These are phyloP conservation scores for Monosporozyma servazzii DNA, from an alignment of 805 yeast species.

Conservation along the genomic window DNA sequence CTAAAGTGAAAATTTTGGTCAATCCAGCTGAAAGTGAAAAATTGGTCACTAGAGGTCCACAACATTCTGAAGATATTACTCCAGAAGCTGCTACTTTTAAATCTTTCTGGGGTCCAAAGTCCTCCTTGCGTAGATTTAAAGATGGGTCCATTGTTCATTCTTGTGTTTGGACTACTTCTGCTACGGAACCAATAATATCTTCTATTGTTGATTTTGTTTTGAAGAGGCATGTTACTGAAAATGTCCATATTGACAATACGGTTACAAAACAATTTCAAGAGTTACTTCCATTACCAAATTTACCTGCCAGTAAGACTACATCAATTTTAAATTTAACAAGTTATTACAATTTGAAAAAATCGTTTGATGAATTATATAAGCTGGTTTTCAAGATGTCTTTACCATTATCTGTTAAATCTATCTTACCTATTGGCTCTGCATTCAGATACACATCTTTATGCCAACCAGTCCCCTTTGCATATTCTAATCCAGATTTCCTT, in stretches of 20 bases:
- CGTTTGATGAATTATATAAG: constrained; percentile 54
- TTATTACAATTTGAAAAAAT: constrained; percentile 36
- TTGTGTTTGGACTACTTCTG: constrained; percentile 67
- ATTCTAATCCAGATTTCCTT: constrained; percentile 65
- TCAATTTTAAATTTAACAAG: constrained; percentile 37
- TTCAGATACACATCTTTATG: constrained; percentile 67
- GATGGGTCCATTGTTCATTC: constrained; percentile 88
- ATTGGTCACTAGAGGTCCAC: constrained; percentile 81
- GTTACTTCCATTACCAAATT: constrained; percentile 49
- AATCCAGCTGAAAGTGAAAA: constrained; percentile 70
- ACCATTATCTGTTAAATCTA: constrained; percentile 64
- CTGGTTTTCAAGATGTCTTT: constrained; percentile 42
- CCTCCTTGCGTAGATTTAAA: constrained; percentile 83
- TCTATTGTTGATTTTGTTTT: constrained; percentile 58
- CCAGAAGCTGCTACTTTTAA: constrained; percentile 58
- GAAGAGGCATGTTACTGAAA: constrained; percentile 50
- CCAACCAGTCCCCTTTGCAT: constrained; percentile 77
- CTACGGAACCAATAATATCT: constrained; percentile 52
- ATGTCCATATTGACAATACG: constrained; percentile 19
- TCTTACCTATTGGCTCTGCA: constrained; percentile 65
- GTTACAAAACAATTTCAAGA: constrained; percentile 40
- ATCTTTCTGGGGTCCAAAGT: constrained; percentile 80
- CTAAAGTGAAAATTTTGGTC: constrained; percentile 55
- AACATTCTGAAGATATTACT: constrained; percentile 43
- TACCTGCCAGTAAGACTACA: constrained; percentile 48